Percentiles rank a stretch among this genome's conserved stretches.
phyloP scores from a whole-genome alignment of 306 rosid species.

The Cicer judaicum region DNA sequence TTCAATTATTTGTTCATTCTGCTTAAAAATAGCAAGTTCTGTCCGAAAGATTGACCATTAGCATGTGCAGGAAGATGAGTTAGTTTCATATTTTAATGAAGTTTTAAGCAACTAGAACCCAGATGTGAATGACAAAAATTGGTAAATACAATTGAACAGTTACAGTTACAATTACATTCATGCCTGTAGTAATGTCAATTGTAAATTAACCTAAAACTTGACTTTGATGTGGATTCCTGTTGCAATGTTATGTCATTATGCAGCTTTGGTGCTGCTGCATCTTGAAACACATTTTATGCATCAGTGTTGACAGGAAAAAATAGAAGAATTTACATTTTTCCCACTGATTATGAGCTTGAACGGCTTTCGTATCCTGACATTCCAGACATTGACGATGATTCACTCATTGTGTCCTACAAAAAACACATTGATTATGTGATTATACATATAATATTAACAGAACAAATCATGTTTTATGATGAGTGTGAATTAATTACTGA shows the following conservation, averaged over 20 bases:
- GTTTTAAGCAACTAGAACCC: neutral
- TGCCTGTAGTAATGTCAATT: neutral
- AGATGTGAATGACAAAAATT: neutral
- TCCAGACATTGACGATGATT: conserved; percentile 44
- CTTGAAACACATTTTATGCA: conserved; percentile 1
- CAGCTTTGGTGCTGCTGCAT: neutral
- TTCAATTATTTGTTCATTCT: neutral
- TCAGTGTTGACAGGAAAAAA: conserved; percentile 7
- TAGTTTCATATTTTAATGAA: neutral
- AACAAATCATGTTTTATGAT: neutral
- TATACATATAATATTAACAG: neutral
- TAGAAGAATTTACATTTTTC: conserved; percentile 11
- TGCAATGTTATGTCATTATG: neutral
- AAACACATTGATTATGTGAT: neutral
- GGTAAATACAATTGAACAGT: conserved; percentile 2
- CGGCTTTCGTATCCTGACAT: conserved; percentile 51
- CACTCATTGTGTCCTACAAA: conserved; percentile 55
- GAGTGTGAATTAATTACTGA: neutral
- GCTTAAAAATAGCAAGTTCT: neutral
- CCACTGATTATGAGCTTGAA: conserved; percentile 49
- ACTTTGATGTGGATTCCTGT: neutral
- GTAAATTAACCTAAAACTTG: conserved; percentile 2
- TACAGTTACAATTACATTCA: conserved; percentile 6
- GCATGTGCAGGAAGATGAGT: neutral
- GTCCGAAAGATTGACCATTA: neutral